A percentile compares a stretch with the other conserved stretches of the same genome.
Evolutionary conservation across 306 rosid species (phyloP).

Genomic region (Biancaea sappan): DNA sequence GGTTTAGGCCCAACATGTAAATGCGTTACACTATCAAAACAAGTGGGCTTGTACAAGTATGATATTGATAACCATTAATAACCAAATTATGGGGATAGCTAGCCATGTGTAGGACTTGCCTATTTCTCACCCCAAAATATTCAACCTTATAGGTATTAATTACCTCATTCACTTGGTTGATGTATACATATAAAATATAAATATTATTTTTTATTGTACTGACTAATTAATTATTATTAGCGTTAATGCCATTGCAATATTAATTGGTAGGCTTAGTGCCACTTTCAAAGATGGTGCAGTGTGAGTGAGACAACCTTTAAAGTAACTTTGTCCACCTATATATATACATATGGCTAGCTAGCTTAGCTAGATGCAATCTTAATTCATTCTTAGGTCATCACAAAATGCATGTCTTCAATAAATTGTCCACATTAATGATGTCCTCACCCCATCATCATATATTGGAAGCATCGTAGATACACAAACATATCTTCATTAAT

Average conservation of each 20-base stretch:
- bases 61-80: conserved; percentile 21
- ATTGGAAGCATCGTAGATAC: conserved; percentile 44
- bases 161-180: conserved; percentile 6
- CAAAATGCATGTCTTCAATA: conserved; percentile 41
- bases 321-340: conserved; percentile 17
- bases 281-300: conserved; percentile 34
- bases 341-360: too few species aligned
- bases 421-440: conserved; percentile 50
- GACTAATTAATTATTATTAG: conserved; percentile 12
- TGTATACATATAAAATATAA: too few species aligned
- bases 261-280: conserved; percentile 35
- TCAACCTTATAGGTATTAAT: conserved; percentile 12
- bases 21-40: too few species aligned
- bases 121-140: conserved; percentile 32
- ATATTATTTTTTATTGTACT: background rate
- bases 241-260: too few species aligned
- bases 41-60: conserved; percentile 46
- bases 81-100: conserved; percentile 39
- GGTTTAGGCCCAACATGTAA: too few species aligned
- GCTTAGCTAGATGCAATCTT: conserved; percentile 20
- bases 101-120: conserved; percentile 34
- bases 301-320: conserved; percentile 20
- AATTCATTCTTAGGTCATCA: conserved; percentile 38
- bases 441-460: conserved; percentile 33
- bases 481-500: too few species aligned